These are phyloP conservation scores for Aphanoascus verrucosus DNA, from an alignment of 2,329 filamentous ascomycete species.

Conservation along the genomic window DNA sequence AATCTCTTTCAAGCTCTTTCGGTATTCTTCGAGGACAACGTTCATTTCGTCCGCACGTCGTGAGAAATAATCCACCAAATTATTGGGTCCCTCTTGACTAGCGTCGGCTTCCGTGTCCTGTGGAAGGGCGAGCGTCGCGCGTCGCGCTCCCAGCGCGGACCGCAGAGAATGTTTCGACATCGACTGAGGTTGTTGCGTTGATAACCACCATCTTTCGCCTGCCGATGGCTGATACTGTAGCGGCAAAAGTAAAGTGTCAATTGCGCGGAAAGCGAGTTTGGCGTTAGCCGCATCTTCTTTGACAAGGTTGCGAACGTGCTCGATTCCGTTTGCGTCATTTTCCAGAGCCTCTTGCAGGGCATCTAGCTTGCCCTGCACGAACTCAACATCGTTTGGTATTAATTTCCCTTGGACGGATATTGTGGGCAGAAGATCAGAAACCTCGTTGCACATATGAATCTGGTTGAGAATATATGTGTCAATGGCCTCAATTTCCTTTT, in stretches of 20 bases:
- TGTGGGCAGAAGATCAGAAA: conserved; percentile 58
- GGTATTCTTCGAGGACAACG: conserved; percentile 47
- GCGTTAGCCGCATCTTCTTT: conserved; percentile 60
- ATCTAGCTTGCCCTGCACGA: conserved; percentile 51
- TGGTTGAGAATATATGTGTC: conserved; percentile 73
- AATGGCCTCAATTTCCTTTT: conserved; percentile 64
- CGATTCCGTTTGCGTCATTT: conserved; percentile 52
- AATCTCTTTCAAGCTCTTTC: conserved; percentile 51
- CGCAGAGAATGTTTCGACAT: conserved; percentile 29
- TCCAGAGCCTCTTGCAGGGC: conserved; percentile 53
- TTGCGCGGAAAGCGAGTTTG: conserved; percentile 59
- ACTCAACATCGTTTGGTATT: conserved; percentile 55
- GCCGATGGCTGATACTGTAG: conserved; percentile 47
- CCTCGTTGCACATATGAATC: conserved; percentile 60
- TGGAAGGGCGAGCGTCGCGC: conserved; percentile 39
- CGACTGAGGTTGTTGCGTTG: conserved; percentile 30
- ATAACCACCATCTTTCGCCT: conserved; percentile 32
- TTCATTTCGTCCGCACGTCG: conserved; percentile 52
- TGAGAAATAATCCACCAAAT: conserved; percentile 55
- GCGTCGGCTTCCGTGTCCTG: conserved; percentile 36
- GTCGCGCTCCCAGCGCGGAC: conserved; percentile 27
- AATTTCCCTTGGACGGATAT: conserved; percentile 55
- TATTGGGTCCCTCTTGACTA: conserved; percentile 44
- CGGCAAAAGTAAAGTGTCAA: conserved; percentile 64
- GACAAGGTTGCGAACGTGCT: conserved; percentile 45